These are phyloP conservation scores for Xanthoparmelia taractica DNA, from an alignment of 495 filamentous ascomycete species.

Conservation along the genomic window DNA sequence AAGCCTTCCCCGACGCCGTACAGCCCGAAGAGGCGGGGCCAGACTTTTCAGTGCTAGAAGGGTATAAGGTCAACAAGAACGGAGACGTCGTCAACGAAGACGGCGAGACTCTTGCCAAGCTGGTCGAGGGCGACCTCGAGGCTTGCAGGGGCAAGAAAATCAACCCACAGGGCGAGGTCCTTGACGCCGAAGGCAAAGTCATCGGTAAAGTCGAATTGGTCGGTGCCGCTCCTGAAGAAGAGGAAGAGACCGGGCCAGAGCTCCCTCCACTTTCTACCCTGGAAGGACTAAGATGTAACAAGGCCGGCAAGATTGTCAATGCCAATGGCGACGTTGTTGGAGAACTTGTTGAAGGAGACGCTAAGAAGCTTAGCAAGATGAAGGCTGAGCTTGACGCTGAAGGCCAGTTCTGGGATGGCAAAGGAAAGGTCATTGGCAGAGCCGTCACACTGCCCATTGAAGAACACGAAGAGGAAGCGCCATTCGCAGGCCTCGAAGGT, in stretches of 20 bases:
- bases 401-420: constrained; percentile 56
- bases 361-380: constrained; percentile 48
- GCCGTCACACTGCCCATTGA: constrained; percentile 53
- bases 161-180: constrained; percentile 44
- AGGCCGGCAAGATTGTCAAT: constrained; percentile 52
- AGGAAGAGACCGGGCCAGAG: constrained; percentile 28
- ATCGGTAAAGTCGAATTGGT: constrained; percentile 30
- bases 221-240: constrained; percentile 31
- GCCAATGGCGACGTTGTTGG: constrained; percentile 48
- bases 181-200: constrained; percentile 35
- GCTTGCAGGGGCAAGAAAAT: constrained; percentile 44
- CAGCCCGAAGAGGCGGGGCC: constrained; percentile 39
- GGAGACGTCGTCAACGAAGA: constrained; percentile 56
- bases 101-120: constrained; percentile 42
- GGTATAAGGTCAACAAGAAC: constrained; percentile 62
- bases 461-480: constrained; percentile 49
- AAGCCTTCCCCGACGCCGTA: constrained; percentile 34
- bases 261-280: constrained; percentile 51
- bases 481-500: constrained; percentile 58
- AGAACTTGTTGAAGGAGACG: constrained; percentile 52
- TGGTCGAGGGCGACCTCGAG: constrained; percentile 42
- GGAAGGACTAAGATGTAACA: constrained; percentile 56
- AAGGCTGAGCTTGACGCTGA: constrained; percentile 51
- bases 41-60: constrained; percentile 49
- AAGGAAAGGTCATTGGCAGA: constrained; percentile 52